A percentile compares a stretch with the other conserved stretches of the same genome.
Evolutionary conservation across 192 early-diverging fungal genomes (phyloP).

Genomic region (Coemansia sp.): DNA sequence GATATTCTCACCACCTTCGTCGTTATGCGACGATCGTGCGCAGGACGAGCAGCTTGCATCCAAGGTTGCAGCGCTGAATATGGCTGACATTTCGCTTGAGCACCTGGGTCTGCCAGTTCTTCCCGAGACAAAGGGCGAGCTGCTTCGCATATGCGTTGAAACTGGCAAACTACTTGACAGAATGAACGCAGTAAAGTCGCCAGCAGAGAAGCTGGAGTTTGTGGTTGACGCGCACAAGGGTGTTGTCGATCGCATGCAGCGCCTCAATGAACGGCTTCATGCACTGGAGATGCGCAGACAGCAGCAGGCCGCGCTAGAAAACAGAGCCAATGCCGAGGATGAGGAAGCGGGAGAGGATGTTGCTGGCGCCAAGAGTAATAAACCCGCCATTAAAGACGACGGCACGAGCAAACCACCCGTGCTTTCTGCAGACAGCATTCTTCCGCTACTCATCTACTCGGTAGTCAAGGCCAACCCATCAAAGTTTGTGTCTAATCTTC

Average conservation of each 20-base stretch:
- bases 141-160: conserved; percentile 32
- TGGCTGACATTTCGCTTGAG: conserved; percentile 60
- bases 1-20: conserved; percentile 31
- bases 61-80: conserved; percentile 66
- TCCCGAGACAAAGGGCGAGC: conserved; percentile 12
- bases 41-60: conserved; percentile 66
- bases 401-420: not conserved
- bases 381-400: not conserved
- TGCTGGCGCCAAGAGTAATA: not conserved
- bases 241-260: conserved; percentile 44
- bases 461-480: conserved; percentile 68
- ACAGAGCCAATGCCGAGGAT: not conserved
- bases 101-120: conserved; percentile 58
- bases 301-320: not conserved
- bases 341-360: not conserved
- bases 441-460: conserved; percentile 69
- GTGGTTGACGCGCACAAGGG: conserved; percentile 48
- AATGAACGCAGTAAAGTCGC: conserved; percentile 35
- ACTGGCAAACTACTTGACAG: conserved; percentile 27
- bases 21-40: conserved; percentile 55
- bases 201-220: conserved; percentile 50
- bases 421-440: conserved; percentile 61
- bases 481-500: conserved; percentile 68
- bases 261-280: conserved; percentile 23
- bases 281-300: not conserved